Base-by-base conservation (phyloP, 2,329 filamentous ascomycete species). In the Diplodia seriata region DNA sequence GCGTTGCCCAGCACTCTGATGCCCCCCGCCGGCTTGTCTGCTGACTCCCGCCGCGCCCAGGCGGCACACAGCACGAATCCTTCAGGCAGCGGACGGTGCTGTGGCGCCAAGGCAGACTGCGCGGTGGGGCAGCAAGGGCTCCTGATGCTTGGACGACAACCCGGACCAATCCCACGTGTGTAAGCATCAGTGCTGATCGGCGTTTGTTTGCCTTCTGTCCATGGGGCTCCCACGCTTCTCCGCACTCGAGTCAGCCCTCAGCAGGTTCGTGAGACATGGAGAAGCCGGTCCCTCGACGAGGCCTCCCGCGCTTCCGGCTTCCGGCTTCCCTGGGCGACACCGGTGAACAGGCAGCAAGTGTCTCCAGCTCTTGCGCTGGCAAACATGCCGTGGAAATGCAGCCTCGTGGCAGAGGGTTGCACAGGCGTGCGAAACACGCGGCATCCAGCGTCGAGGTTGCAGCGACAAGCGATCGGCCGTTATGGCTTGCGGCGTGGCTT, bases 401-500 rank as follows among this genome's bases (percentile, higher is more conserved):
- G 59, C 59, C 59, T 36, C 59, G 59, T 63, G 59, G 59, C 59
- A 63, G 59, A 18, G n/a, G 59, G 59, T 63, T 31, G 43, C 59
- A 63, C 59, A 38, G 47, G 36, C 43, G 31, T 31, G 59, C 47
- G 47, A 63, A 36, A 63, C 59, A 63, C 59, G 59, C 59, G 59
- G 47, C 47, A 63, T 63, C 59, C 59, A 51, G 47, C 51, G 59
- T 49, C 15, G 59, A 51, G 59, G 59, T 63, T 63, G 59, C 59
- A 63, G 59, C 11, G 59, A 63, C 59, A 40, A 51, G n/a, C 59
- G 59, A 63, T 63, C 59, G 59, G 59, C 59, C 59, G 59, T 63
- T 63, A 51, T 63, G 59, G 59, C 47, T 36, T 63, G 59, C 59
- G 59, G 59, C 59, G 47, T 63, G 59, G 59, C 59, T 63, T 61